Evolutionary conservation across 768 basidiomycete genomes (phyloP), one percentile per base, ranked within the genome.

Genomic region (Tricholoma matsutake): DNA sequence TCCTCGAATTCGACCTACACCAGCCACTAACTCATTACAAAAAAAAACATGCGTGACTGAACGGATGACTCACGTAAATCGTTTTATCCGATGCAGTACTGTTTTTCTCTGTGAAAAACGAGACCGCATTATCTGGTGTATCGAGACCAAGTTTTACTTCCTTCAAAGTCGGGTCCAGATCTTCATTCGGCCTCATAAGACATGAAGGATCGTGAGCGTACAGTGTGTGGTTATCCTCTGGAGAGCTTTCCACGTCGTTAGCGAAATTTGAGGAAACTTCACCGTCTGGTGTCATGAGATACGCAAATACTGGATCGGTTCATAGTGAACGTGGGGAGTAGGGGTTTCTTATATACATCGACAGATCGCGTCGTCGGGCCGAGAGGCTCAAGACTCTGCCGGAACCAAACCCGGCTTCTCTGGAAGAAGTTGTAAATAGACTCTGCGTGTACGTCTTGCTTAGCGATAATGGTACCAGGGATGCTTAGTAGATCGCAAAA

Each of bases 1-100:
- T 64, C 64, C 18, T 62, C 59, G 34, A 72, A 72, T n/a, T 68
- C 68, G 16, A 72, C 59, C 71, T 71, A 28, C 6, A 7, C 3
- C 6, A 57, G 39, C 10, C 18, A 4, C 14, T n/a, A 52, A 43
- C 16, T 8, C 37, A 55, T 56, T 11, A 20, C 18, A 57, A 29
- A 28, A 28, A n/a, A n/a, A 7, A 13, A 14, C 8, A 34, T 5
- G 18, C 18, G 8, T 3, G 29, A 43, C 13, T 11, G 11, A 20
- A 34, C 13, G 25, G 16, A n/a, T 45, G 34, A 58, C 64, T 62
- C 14, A 63, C 67, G 28, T 67, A 67, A 52, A 64, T 61, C 3
- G 61, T 31, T 11, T 57, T 47, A 18, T 64, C 37, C 11, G 63
- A 64, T 16, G 9, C 22, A 25, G 20, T 22, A 22, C 56, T 45